A percentile compares a stretch with the other conserved stretches of the same genome.
Conservation (phyloP, 2,329 filamentous ascomycete genomes). For the Exutisphaerella laricina region DNA sequence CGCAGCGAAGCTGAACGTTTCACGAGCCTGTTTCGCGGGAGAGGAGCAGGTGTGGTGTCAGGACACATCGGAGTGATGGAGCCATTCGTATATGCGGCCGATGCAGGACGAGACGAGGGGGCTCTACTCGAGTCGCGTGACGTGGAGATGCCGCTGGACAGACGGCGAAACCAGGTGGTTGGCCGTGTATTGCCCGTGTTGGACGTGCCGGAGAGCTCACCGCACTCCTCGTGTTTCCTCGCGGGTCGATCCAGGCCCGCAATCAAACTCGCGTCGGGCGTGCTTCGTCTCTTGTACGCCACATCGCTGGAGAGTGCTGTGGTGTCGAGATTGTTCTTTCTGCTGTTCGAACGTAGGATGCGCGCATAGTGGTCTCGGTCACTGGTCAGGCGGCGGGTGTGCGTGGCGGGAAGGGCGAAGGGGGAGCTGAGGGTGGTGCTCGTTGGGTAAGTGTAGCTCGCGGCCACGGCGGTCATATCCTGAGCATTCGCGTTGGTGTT, state of each 20-base stretch:
- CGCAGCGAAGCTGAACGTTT: slow-evolving; percentile 62
- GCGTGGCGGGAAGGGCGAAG: slow-evolving; percentile 6
- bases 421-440: slow-evolving; percentile 8
- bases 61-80: slow-evolving; percentile 61
- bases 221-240: slow-evolving; percentile 10
- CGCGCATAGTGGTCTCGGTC: slow-evolving; percentile 12
- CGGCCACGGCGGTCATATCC: slow-evolving; percentile 22
- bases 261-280: slow-evolving; percentile 13
- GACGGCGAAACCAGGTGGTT: slow-evolving; percentile 59
- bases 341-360: slow-evolving; percentile 7
- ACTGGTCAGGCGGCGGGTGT: slow-evolving; percentile 13
- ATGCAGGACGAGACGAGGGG: slow-evolving; percentile 61
- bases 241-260: slow-evolving; percentile 17
- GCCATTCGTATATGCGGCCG: slow-evolving; percentile 55
- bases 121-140: slow-evolving; percentile 36
- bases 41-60: slow-evolving; percentile 32
- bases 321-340: slow-evolving; percentile 1
- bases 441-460: slow-evolving; percentile 17
- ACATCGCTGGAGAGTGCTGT: not conserved
- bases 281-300: slow-evolving; percentile 15
- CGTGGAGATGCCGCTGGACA: slow-evolving; percentile 46
- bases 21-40: slow-evolving; percentile 69
- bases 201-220: slow-evolving; percentile 2
- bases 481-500: not conserved
- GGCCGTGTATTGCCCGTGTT: slow-evolving; percentile 13